These are phyloP conservation scores for Agapanthus africanus DNA, from an alignment of 106 monocot genomes.

Conservation along the genomic window DNA sequence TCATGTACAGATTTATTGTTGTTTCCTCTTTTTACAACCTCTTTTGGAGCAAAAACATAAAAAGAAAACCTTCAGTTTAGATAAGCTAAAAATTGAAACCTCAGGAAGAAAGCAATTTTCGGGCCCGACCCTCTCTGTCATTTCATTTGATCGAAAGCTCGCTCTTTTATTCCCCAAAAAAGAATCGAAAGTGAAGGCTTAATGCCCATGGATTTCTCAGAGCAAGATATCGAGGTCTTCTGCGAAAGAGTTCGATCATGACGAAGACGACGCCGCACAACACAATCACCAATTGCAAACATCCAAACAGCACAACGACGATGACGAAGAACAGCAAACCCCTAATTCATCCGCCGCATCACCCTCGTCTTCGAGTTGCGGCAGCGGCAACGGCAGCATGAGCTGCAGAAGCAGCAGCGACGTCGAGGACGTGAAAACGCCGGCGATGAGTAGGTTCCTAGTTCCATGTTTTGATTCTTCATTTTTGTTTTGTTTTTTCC, in stretches of 20 bases:
- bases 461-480: constrained; percentile 48
- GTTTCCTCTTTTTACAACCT: no score
- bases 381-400: constrained; percentile 26
- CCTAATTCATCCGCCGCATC: constrained; percentile 36
- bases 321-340: constrained; percentile 11
- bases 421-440: constrained; percentile 31
- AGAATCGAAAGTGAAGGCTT: no score
- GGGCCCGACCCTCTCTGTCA: no score
- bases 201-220: constrained; percentile 90
- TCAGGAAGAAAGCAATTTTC: no score
- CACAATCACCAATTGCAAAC: not conserved
- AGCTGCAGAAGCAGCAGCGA: constrained; percentile 36
- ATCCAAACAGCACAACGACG: constrained; percentile 11
- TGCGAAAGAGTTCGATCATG: constrained; percentile 43
- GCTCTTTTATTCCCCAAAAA: no score
- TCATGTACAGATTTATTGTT: no score
- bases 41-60: no score
- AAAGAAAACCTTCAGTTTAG: no score
- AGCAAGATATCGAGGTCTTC: constrained; percentile 61
- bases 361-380: constrained; percentile 58
- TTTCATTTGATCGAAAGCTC: no score
- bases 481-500: not conserved
- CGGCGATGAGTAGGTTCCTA: constrained; percentile 39
- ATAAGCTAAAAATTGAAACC: no score
- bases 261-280: constrained; percentile 18